phyloP scores from a whole-genome alignment of 129 eudicot genomes.

The Helichrysum umbraculigerum region DNA sequence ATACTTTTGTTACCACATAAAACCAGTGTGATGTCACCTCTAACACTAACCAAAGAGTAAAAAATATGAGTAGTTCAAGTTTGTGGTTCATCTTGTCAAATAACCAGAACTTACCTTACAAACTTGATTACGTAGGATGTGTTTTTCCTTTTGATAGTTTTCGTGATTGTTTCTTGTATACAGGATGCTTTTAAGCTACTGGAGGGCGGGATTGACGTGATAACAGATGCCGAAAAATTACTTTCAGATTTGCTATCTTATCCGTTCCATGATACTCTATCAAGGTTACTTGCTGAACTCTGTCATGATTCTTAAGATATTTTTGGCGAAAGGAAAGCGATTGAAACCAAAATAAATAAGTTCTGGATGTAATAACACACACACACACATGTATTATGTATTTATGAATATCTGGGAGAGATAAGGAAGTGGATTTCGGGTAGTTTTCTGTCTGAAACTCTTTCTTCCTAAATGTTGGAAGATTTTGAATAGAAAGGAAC shows the following conservation, averaged over 20 bases:
- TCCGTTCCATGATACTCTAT: constrained; percentile 64
- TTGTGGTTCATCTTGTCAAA: constrained; percentile 4
- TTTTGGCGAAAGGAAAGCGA: background rate
- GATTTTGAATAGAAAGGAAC: too few relatives aligned
- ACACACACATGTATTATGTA: background rate
- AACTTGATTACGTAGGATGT: background rate
- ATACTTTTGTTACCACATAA: too few relatives aligned
- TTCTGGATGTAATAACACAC: background rate
- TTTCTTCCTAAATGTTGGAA: too few relatives aligned
- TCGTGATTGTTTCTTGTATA: constrained; percentile 24
- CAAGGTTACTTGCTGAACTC: constrained; percentile 55
- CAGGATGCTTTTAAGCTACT: constrained; percentile 82
- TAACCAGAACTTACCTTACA: background rate
- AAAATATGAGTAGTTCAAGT: background rate
- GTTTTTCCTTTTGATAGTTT: background rate
- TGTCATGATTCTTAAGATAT: background rate
- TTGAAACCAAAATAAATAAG: background rate
- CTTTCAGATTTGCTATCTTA: constrained; percentile 72
- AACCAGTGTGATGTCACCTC: background rate
- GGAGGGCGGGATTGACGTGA: constrained; percentile 82
- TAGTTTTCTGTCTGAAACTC: too few relatives aligned
- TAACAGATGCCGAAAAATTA: constrained; percentile 71
- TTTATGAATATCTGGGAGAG: too few relatives aligned
- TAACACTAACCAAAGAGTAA: background rate
- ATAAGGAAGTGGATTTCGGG: background rate